Evolutionary conservation across 352 stramenopile species (phyloP), one percentile per base, ranked within the genome.

Genomic region (Phytopythium sindhum): DNA sequence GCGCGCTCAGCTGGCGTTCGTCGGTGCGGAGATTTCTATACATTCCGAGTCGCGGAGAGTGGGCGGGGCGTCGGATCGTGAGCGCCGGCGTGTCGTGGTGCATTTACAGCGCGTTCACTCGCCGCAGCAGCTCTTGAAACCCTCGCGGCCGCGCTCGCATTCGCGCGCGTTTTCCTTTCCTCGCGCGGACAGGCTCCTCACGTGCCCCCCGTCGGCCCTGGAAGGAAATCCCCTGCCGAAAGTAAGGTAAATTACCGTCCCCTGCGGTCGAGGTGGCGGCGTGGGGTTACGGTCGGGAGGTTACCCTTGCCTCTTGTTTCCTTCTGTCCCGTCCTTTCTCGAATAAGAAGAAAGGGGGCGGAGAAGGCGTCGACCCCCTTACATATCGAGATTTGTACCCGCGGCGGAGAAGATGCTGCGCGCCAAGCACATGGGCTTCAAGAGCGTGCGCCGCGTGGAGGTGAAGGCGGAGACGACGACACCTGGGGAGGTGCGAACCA

Each of bases 381-480:
- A 21, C 39, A 45, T 45, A 45, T n/a, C 12, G 14, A 1, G 39
- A 21, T n/a, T 45, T n/a, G 14, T 45, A 45, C 10, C 35, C 35
- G 2, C 35, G 35, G 35, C 35, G 35, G 35, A 17, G 14, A 19
- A 52, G n/a, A 92, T 93, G 84, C 58, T 89, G 54, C 80, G 81
- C 31, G 79, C 73, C n/a, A 93, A 91, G 75, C 71, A 87, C 72
- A 91, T 93, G 77, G 82, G 84, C 29, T 92, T 94, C 67, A 89
- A 88, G 65, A 90, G 75, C 64, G 81, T 92, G 61, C 78, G 78
- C 48, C 78, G 80, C 66, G 86, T 95, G 29, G 84, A 95, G 55
- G 79, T 95, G n/a, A 95, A 95, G 70, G 86, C 86, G 17, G 86
- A 95, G 73, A 95, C 86, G 19, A 95, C 84, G 60, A 91, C 84